Evolutionary conservation across 2,329 filamentous ascomycete genomes (phyloP).

Genomic region (Paraphoma sp.): DNA sequence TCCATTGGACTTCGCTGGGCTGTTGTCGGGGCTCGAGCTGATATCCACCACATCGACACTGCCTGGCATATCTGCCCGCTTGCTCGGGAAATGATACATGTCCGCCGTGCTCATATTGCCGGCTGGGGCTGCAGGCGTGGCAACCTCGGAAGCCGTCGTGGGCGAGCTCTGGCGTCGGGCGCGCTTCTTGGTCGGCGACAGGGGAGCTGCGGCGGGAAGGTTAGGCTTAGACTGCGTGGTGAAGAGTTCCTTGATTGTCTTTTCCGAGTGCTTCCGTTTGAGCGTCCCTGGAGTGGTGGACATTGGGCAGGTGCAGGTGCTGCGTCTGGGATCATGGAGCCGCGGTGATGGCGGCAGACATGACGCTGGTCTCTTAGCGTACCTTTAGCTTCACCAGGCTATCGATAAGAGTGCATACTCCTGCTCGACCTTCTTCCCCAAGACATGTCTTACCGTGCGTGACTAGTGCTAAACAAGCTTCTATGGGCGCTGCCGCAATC

Average conservation of each 20-base stretch:
- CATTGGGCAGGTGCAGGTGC: constrained; percentile 35
- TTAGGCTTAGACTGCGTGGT: constrained; percentile 44
- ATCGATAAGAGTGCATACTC: constrained; percentile 1
- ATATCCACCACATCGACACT: constrained; percentile 35
- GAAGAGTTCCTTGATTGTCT: constrained; percentile 46
- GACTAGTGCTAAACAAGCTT: too few relatives aligned
- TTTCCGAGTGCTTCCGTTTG: constrained; percentile 47
- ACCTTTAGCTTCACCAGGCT: constrained; percentile 4
- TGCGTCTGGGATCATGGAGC: constrained; percentile 24
- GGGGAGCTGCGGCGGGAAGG: constrained; percentile 26
- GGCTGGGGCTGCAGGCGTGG: constrained; percentile 12
- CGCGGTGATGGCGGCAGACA: constrained; percentile 27
- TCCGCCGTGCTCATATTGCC: constrained; percentile 38
- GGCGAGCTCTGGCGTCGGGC: constrained; percentile 34
- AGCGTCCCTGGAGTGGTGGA: constrained; percentile 38
- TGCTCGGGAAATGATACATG: constrained; percentile 47
- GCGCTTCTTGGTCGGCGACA: constrained; percentile 42
- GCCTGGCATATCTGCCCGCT: constrained; percentile 21
- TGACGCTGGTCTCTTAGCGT: constrained; percentile 30
- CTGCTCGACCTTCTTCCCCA: neutral
- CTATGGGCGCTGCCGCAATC: too few relatives aligned
- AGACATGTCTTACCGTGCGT: too few relatives aligned
- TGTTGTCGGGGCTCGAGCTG: constrained; percentile 49
- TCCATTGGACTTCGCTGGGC: constrained; percentile 48
- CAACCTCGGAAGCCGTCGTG: constrained; percentile 12